phyloP scores from a whole-genome alignment of 495 filamentous ascomycete species.

The Tuber calosporum region DNA sequence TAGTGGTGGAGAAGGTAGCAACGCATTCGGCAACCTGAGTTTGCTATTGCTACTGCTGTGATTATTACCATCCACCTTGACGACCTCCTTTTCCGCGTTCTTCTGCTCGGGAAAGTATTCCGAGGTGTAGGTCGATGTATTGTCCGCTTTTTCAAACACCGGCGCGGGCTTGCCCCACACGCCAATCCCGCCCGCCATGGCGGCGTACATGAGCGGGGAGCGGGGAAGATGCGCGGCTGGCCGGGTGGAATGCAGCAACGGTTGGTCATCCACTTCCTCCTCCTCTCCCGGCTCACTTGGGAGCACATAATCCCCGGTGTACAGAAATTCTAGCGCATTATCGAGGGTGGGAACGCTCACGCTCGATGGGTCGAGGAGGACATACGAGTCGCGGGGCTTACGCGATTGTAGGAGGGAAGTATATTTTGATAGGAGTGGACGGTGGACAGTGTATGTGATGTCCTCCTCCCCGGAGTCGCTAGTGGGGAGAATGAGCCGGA shows the following conservation, averaged over 20 bases:
- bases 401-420: conserved; percentile 27
- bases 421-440: conserved; percentile 24
- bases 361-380: conserved; percentile 19
- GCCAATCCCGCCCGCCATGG: conserved; percentile 29
- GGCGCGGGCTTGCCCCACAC: conserved; percentile 35
- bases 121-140: conserved; percentile 24
- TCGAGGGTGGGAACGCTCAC: conserved; percentile 27
- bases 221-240: conserved; percentile 26
- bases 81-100: conserved; percentile 1
- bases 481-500: conserved; percentile 25
- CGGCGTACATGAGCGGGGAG: conserved; percentile 30
- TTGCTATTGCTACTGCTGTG: neutral
- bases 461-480: conserved; percentile 18
- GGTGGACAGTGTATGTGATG: conserved; percentile 32
- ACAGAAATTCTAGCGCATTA: conserved; percentile 25
- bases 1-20: conserved; percentile 20
- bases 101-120: conserved; percentile 18
- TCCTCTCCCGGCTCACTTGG: conserved; percentile 14
- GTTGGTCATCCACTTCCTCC: conserved; percentile 14
- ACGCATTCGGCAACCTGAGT: conserved; percentile 1
- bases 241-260: conserved; percentile 15
- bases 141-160: conserved; percentile 16
- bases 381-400: conserved; percentile 21
- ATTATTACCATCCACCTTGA: neutral
- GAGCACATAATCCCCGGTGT: conserved; percentile 28